Evolutionary conservation across 371 early-diverging fungal genomes (phyloP), one percentile per base, ranked within the genome.

Genomic region (Rhizopus microsporus): DNA sequence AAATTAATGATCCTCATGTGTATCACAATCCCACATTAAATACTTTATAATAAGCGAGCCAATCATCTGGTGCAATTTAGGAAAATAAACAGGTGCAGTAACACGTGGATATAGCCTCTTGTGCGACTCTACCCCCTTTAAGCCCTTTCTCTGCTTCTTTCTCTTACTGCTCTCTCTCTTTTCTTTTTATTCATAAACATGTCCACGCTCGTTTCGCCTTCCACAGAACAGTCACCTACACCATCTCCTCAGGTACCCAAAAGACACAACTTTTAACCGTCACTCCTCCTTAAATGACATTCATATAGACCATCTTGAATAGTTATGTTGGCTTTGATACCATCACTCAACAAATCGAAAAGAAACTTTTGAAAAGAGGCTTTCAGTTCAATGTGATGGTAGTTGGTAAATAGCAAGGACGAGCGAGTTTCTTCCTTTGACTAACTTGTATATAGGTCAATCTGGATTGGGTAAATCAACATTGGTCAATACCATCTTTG

Each of bases 391-490:
- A 97, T 82, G 82, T 97, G 57, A 92, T 95, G 86, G 87, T 94
- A 43, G 95, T 94, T 67, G 95, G 95, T 89, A 77, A 62, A 23
- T 30, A 17, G 5, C 39, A 10, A 44, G 7, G 43, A 52, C n/a
- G 4, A 8, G 33, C 1, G 31, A 10, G 23, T 13, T 35, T 55
- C 32, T 37, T n/a, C 16, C 38, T 37, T 15, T 37, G 15, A 15
- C 39, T 40, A 23, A 30, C 39, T 45, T 54, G 44, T 33, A 32
- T 39, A 61, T 63, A 88, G 95, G 98, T 63, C 95, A 98, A 86
- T 89, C 95, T 57, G 99, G 99, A 23, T 83, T 99, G 54, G 99
- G 99, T 60, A 96, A 99, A 74, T 94, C 98, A 12, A 99, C 99
- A 33, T 86, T 99, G 56, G 88, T 99, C 72, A 98, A 98, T 86